phyloP scores from a whole-genome alignment of 352 stramenopile genomes.

The Globisporangium apiculatum region DNA sequence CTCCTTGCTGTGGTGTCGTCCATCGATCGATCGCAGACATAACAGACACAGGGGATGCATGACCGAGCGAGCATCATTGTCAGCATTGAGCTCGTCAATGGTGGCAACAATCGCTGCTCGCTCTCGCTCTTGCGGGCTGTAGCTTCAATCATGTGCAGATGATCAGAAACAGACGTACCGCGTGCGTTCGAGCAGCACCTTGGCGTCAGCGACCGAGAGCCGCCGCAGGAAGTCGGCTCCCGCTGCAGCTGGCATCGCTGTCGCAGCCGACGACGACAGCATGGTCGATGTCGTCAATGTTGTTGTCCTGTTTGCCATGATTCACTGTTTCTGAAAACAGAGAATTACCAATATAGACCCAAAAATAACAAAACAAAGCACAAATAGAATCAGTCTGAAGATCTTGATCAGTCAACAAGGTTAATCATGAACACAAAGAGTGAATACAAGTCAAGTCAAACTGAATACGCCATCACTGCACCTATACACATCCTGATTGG shows the following conservation, averaged over 20 bases:
- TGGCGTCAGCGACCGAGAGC: constrained; percentile 76
- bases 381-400: too few relatives aligned
- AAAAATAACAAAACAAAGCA: not conserved
- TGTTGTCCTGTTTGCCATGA: not conserved
- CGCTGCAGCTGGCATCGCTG: not conserved
- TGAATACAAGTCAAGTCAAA: too few relatives aligned
- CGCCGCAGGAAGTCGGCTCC: constrained; percentile 56
- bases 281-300: constrained; percentile 3
- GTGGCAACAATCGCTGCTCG: too few relatives aligned
- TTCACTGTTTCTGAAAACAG: not conserved
- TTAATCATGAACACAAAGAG: too few relatives aligned
- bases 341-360: not conserved
- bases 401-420: too few relatives aligned
- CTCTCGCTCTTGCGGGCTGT: too few relatives aligned
- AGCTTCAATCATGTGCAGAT: not conserved
- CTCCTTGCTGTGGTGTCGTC: constrained; percentile 38
- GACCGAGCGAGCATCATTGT: too few relatives aligned
- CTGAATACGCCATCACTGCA: too few relatives aligned
- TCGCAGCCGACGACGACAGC: not conserved
- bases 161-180: constrained; percentile 23
- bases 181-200: constrained; percentile 75
- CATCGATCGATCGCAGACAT: too few relatives aligned
- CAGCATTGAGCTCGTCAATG: too few relatives aligned
- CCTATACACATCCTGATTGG: too few relatives aligned
- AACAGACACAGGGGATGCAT: too few relatives aligned